A percentile compares a stretch with the other conserved stretches of the same genome.
These are phyloP conservation scores for Ophiostoma novo-ulmi DNA, from an alignment of 2,329 filamentous ascomycete genomes.

Conservation along the genomic window DNA sequence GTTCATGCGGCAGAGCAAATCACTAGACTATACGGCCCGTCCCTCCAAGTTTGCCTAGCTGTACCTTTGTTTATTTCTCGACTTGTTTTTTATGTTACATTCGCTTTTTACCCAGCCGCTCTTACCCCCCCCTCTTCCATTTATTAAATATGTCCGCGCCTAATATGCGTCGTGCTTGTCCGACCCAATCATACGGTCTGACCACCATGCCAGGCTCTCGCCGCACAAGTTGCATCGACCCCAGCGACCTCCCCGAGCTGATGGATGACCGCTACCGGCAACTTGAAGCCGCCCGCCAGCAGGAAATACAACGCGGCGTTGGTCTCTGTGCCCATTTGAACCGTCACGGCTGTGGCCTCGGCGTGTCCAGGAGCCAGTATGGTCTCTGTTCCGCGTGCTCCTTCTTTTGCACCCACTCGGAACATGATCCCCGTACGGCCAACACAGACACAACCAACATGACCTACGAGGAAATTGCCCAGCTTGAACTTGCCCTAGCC, in stretches of 20 bases:
- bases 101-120: not conserved
- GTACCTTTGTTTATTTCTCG: not conserved
- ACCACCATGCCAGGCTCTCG: not conserved
- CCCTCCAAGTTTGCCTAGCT: not conserved
- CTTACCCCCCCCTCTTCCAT: not conserved
- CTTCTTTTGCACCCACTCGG: not conserved
- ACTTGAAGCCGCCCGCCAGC: not conserved
- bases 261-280: slow-evolving; percentile 4
- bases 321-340: slow-evolving; percentile 8
- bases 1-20: not conserved
- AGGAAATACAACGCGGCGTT: not conserved
- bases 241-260: not conserved
- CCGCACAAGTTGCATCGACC: not conserved
- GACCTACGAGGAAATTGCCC: not conserved
- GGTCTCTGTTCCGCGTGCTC: not conserved
- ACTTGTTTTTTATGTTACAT: not conserved
- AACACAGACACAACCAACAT: slow-evolving; percentile 7
- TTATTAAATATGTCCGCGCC: not conserved
- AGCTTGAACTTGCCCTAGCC: not conserved
- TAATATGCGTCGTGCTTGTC: not conserved
- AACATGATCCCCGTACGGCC: not conserved
- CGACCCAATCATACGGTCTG: not conserved
- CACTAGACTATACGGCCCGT: slow-evolving; percentile 1
- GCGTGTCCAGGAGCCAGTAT: not conserved
- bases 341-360: not conserved